Evolutionary conservation across 257 asterid genomes (phyloP).

Genomic region (Penstemon eatonii): DNA sequence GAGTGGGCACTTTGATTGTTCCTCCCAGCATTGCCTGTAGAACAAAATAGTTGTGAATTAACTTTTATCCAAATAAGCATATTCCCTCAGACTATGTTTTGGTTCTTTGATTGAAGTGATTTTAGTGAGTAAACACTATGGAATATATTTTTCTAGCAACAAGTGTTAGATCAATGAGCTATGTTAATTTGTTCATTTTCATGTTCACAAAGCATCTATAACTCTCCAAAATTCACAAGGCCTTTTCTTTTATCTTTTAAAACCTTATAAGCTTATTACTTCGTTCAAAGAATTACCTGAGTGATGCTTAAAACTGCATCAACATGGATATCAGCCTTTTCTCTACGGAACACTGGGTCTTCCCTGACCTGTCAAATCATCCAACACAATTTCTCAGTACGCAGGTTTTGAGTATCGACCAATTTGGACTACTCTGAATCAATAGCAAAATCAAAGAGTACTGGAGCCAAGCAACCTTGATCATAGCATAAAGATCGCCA

Average conservation of each 20-base stretch:
- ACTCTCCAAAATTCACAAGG: slow-evolving; percentile 1
- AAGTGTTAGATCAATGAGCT: background rate
- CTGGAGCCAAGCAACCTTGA: slow-evolving; percentile 57
- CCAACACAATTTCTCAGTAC: slow-evolving; percentile 20
- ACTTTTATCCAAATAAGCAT: background rate
- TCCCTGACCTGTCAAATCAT: slow-evolving; percentile 70
- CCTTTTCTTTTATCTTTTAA: slow-evolving; percentile 4
- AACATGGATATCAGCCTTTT: slow-evolving; percentile 88
- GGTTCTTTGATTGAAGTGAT: too few relatives aligned
- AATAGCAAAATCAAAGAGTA: slow-evolving; percentile 14
- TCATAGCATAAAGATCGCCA: slow-evolving; percentile 74
- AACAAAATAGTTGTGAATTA: slow-evolving; percentile 29
- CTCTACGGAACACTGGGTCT: slow-evolving; percentile 95
- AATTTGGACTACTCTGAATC: background rate
- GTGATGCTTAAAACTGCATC: slow-evolving; percentile 82
- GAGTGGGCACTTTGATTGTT: slow-evolving; percentile 89
- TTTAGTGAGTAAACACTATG: too few relatives aligned
- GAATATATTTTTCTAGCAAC: background rate
- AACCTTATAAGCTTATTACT: slow-evolving; percentile 21
- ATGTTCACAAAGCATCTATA: background rate
- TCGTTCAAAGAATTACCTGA: slow-evolving; percentile 54
- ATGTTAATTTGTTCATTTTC: too few relatives aligned
- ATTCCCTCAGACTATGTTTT: background rate
- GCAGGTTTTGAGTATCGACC: slow-evolving; percentile 7
- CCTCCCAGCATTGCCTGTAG: slow-evolving; percentile 98